Base-by-base conservation (phyloP, 2,329 filamentous ascomycete genomes). In the Fusarium euwallaceae region DNA sequence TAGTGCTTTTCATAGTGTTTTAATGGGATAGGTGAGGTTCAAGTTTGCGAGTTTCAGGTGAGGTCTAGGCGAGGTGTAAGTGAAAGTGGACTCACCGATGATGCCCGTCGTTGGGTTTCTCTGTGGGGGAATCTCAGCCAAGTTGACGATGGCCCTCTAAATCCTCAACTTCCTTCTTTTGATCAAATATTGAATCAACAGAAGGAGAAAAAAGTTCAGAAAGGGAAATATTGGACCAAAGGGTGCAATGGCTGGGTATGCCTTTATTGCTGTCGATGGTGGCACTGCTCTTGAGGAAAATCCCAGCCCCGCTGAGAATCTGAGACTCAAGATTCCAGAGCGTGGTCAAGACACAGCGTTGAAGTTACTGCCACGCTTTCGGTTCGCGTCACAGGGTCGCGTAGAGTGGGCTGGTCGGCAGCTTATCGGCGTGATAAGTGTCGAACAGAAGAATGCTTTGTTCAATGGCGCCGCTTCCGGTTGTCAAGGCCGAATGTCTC, bases 311-410 rank as follows among this genome's bases (percentile, higher is more conserved):
- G 72, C 77, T 70, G 56, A 73, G 65, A 64, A 66, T 75, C 71
- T 78, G 71, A 79, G 74, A 79, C 78, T 74, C 64, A 63, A 58
- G 66, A 79, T 79, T 79, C 78, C 78, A 79, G 64, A 29, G 72
- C 69, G 72, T 75, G 72, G 72, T 74, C 63, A 62, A 70, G 74
- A 66, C 66, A 17, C 43, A 55, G 63, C 61, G 65, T 73, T 72
- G 32, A 64, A 64, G 69, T 64, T 61, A 78, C 76, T 78, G 73
- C 58, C 75, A 74, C 78, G 72, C 72, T 72, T 56, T 64, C 55
- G 63, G 74, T 66, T 66, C 62, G 67, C 76, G 78, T 72, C 62
- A 79, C 68, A 32, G n/a, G 70, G n/a, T 41, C 48, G 34, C 32
- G 71, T 66, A 55, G 36, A 70, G 62, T 70, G 67, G 59, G 61